These are phyloP conservation scores for Lathyrus aphaca DNA, from an alignment of 306 rosid species.

Conservation along the genomic window DNA sequence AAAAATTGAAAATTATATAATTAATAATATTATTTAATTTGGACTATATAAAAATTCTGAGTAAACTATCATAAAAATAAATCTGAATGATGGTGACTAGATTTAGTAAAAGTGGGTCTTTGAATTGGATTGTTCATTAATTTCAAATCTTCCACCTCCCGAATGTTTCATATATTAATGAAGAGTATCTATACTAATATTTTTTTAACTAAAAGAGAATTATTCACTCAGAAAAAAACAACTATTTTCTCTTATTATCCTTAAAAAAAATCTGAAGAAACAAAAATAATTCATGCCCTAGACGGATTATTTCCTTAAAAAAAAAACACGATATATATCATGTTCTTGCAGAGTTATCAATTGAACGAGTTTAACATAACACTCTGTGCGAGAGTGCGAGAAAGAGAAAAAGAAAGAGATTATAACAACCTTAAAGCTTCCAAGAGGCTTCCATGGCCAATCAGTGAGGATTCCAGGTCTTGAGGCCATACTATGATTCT, in stretches of 20 bases:
- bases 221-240: too few species aligned
- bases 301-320: too few species aligned
- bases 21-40: too few species aligned
- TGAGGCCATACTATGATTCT: conserved; percentile 50
- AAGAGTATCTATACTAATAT: not conserved
- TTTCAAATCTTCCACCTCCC: not conserved
- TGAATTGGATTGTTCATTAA: not conserved
- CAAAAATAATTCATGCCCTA: too few species aligned
- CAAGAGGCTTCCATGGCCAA: conserved; percentile 74
- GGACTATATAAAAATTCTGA: not conserved
- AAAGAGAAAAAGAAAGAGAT: not conserved
- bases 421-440: conserved; percentile 48
- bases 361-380: too few species aligned
- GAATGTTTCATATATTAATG: not conserved
- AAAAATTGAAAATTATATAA: too few species aligned
- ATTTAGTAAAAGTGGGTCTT: not conserved
- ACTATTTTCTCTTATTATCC: too few species aligned
- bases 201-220: too few species aligned
- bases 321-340: too few species aligned
- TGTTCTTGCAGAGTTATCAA: too few species aligned
- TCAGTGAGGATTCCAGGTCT: conserved; percentile 67
- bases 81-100: not conserved
- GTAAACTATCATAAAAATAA: not conserved
- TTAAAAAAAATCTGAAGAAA: too few species aligned
- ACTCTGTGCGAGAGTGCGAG: not conserved